Evolutionary conservation across 1,284 basidiomycete species (phyloP).

Genomic region (Peniophora sp.): DNA sequence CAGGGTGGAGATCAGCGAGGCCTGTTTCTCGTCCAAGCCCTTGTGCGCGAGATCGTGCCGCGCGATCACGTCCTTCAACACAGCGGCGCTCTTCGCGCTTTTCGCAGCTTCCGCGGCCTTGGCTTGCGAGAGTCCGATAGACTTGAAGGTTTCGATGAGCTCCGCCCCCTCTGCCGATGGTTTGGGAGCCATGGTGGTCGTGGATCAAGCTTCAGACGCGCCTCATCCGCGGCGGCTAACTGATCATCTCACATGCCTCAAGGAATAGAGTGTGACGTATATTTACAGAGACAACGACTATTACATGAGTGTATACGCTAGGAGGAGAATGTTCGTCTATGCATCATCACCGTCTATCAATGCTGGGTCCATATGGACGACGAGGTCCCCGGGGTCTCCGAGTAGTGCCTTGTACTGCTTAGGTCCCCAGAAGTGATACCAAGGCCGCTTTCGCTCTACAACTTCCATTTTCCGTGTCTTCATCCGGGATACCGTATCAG

Average conservation of each 20-base stretch:
- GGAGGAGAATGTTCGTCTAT: too few species aligned
- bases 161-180: conserved; percentile 22
- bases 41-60: conserved; percentile 41
- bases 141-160: conserved; percentile 66
- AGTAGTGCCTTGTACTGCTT: background rate
- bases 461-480: background rate
- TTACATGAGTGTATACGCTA: too few species aligned
- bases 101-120: conserved; percentile 83
- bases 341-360: background rate
- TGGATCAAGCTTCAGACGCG: background rate
- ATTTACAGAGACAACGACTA: too few species aligned
- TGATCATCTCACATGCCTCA: too few species aligned
- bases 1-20: conserved; percentile 64
- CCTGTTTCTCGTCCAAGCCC: conserved; percentile 74
- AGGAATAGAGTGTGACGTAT: too few species aligned
- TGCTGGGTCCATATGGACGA: background rate
- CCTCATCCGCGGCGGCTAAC: too few species aligned
- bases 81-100: conserved; percentile 64
- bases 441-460: background rate
- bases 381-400: background rate
- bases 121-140: conserved; percentile 70
- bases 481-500: background rate
- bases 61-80: conserved; percentile 69
- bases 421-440: background rate
- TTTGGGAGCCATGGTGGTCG: conserved; percentile 24